Base-by-base conservation (phyloP, 352 stramenopile genomes). In the Globisporangium recalcitrans region DNA sequence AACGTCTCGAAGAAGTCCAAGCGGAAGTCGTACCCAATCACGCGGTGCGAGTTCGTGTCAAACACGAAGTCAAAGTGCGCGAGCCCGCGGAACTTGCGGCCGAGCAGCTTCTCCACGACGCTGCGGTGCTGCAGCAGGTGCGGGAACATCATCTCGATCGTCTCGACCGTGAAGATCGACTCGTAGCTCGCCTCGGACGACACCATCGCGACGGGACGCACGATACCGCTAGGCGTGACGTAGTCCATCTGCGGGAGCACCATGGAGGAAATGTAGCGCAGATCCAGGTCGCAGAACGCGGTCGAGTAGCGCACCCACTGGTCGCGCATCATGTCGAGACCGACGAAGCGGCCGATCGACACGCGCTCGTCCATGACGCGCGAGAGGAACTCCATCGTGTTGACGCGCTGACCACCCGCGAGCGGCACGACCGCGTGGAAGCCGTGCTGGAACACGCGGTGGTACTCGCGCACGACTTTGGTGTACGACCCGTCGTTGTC, bases 141-240 rank as follows among this genome's bases (percentile, higher is more conserved):
- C 22, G 77, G 79, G 55, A 87, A 86, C 65, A 87, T 84, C 29
- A 78, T 54, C 32, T 77, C 67, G 34, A 89, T 60, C 10, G 76
- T 87, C 29, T 72, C 68, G 10, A 59, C 52, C 13, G 78, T 77
- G 49, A 88, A 72, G 14, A 73, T 29, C 21, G 74, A 60, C 24
- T 74, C 72, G 56, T 79, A 86, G 38, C 61, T 72, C 36, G 75
- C 75, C 13, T 70, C 60, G 4, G 73, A 75, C 0, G 68, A 74
- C 27, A 86, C 74, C 26, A 84, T 68, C 10, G 75, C 52, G 7
- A 65, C 36, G 6, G 63, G 36, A 2, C 56, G 51, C 1, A 53
- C 63, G 1, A 22, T 9, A 21, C 66, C 67, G 51, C 62, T 58
- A 21, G 56, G 34, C 5, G 66, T 58, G 21, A 63, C 44, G 29